Evolutionary conservation across 164 flowering plant species (phyloP), one percentile per base, ranked within the genome.

Genomic region (Pachysandra terminalis): DNA sequence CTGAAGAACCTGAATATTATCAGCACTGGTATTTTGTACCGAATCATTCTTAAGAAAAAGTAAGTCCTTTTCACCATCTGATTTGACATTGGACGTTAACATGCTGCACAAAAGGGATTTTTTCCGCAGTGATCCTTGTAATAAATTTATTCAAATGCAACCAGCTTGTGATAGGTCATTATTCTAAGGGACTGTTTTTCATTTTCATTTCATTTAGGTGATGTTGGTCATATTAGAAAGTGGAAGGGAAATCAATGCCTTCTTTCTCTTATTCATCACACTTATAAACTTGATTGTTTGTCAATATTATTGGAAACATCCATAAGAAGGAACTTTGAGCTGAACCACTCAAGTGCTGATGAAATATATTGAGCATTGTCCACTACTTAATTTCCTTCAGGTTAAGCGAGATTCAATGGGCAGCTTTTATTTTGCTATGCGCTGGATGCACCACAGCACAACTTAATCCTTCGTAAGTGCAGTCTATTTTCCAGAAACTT

Each of bases 381-480:
- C 51, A 45, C 51, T 45, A 45, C 1, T 27, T 59, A 54, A 54
- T 59, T 65, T 63, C 41, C 77, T 76, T 73, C 96, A 91, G 98
- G 85, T 85, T 94, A 71, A 94, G 89, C 59, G 90, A 90, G 81
- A 87, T 89, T 70, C 97, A 94, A 72, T 94, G 98, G 98, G 96
- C 98, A 52, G 98, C 96, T 74, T 94, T 94, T 72, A 79, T 91
- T 81, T 78, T 94, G 61, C 66, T 94, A 28, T 85, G 96, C 81
- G 93, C 91, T 1, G 98, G 98, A 25, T 90, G 96, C 82, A 92
- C 98, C 55, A 95, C 98, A 10, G 97, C 98, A 69, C 98, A 95
- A 75, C 91, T 95, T 60, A 82, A 89, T 74, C 64, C 98, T 23
- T 82, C 79, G 97, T 94, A 84, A 85, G 96, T 40, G 21, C 59